These are phyloP conservation scores for Leishmania martiniquensis DNA, from an alignment of 208 protist species.

Conservation along the genomic window DNA sequence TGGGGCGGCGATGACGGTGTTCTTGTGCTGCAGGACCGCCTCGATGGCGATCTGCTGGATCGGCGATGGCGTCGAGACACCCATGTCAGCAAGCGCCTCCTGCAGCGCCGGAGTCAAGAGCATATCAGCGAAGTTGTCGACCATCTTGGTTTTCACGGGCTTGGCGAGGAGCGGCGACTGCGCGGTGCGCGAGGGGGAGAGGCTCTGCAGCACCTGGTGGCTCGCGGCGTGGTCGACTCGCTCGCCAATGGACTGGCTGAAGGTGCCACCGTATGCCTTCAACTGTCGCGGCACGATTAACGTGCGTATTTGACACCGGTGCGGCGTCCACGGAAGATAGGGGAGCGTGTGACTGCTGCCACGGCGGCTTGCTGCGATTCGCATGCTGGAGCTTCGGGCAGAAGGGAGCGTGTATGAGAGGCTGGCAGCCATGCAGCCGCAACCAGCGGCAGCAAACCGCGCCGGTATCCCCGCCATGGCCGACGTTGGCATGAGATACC, in stretches of 20 bases:
- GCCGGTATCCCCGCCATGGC: background rate
- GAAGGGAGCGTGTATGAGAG: background rate
- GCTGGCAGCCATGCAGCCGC: slow-evolving; percentile 1
- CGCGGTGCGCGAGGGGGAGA: slow-evolving; percentile 54
- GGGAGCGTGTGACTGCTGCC: background rate
- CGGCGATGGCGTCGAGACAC: slow-evolving; percentile 71
- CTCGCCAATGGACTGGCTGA: slow-evolving; percentile 71
- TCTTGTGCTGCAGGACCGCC: slow-evolving; percentile 64
- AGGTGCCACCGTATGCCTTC: slow-evolving; percentile 82
- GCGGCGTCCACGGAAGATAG: background rate
- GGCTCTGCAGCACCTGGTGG: slow-evolving; percentile 67
- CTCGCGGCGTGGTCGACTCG: slow-evolving; percentile 56
- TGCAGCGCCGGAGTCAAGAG: slow-evolving; percentile 48
- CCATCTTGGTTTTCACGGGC: slow-evolving; percentile 63
- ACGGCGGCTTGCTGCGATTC: background rate
- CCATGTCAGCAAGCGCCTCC: slow-evolving; percentile 37
- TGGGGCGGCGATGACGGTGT: slow-evolving; percentile 79
- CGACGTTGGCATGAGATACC: background rate
- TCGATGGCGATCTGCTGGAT: slow-evolving; percentile 85
- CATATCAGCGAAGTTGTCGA: slow-evolving; percentile 78
- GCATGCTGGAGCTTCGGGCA: background rate
- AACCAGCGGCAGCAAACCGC: background rate
- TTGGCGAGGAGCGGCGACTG: slow-evolving; percentile 54
- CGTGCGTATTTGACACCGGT: slow-evolving; percentile 28
- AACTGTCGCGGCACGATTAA: slow-evolving; percentile 80